A percentile compares a stretch with the other conserved stretches of the same genome.
These are phyloP conservation scores for Ustilago tritici DNA, from an alignment of 1,284 basidiomycete genomes.

Conservation along the genomic window DNA sequence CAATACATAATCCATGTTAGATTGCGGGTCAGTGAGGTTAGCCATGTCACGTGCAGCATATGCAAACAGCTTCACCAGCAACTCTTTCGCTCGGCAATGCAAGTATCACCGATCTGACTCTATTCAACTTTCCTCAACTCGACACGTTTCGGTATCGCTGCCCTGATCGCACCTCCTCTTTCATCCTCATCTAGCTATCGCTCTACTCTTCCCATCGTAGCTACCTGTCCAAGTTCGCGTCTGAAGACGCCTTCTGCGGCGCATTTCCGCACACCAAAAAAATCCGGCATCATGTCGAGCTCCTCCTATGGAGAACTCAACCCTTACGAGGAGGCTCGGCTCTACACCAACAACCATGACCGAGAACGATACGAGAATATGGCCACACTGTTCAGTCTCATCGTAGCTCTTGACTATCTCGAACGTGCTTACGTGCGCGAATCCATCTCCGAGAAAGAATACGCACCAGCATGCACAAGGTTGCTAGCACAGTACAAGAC, in stretches of 20 bases:
- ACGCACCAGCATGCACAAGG: constrained; percentile 92
- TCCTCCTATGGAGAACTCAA: constrained; percentile 51
- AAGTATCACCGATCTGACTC: not conserved
- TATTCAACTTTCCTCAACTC: no score
- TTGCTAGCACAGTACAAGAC: constrained; percentile 96
- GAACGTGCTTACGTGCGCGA: constrained; percentile 93
- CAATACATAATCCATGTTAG: no score
- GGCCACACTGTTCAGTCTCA: constrained; percentile 90
- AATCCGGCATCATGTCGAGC: constrained; percentile 23
- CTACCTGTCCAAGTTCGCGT: not conserved
- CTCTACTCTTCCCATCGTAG: not conserved
- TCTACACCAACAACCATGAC: constrained; percentile 88
- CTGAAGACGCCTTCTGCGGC: not conserved
- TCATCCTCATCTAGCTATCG: not conserved
- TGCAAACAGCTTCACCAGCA: not conserved
- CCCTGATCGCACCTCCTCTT: no score
- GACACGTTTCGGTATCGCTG: no score
- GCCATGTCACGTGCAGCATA: no score
- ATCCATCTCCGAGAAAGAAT: constrained; percentile 89
- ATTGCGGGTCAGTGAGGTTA: no score
- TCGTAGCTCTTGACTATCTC: constrained; percentile 91
- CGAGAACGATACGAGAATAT: constrained; percentile 89
- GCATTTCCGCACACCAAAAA: not conserved
- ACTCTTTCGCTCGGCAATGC: not conserved
- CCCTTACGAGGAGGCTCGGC: constrained; percentile 80